Base-by-base conservation (phyloP, 306 rosid species). In the Dalbergia cultrata region DNA sequence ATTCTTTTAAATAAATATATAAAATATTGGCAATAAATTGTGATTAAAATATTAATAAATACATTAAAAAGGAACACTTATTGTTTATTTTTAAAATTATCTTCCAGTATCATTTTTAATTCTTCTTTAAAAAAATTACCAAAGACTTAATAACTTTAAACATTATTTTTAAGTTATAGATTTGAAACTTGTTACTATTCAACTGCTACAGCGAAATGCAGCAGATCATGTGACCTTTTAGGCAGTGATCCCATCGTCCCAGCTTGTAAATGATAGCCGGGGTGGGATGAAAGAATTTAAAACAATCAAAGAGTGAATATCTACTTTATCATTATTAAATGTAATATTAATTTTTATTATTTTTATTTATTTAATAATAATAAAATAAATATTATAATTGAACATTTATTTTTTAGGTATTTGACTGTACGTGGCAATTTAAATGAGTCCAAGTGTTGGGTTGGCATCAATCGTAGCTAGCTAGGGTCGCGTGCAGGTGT, bases 161-260 rank as follows among this genome's bases (percentile, higher is more conserved):
- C 21, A 21, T 2, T 52, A 52, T 73, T 7, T 13, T 39, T 2
- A 69, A 13, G 8, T 3, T 7, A 3, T 54, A 0, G 4, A 54
- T 54, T n/a, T 17, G 60, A n/a, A n/a, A 54, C 22, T 54, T 53
- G 19, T n/a, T 16, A 44, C 31, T 26, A 6, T 52, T 52, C n/a
- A 54, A 17, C 60, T n/a, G 19, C 16, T 14, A 52, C 2, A 13
- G 31, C 7, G 11, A 44, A 45, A 45, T 45, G 8, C 9, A 53
- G 37, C 26, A 59, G 59, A 61, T 44, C 76, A 64, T 83, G 80
- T 83, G 79, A 54, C 31, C 10, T 4, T 63, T 65, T 39, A 13
- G 69, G 70, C 9, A 53, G 54, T 31, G 56, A 64, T 82, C 70
- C 68, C 49, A 72, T 37, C 80, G 58, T 72, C 39, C 70, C 87